Evolutionary conservation across 192 early-diverging fungal genomes (phyloP).

Genomic region (Coemansia sp.): DNA sequence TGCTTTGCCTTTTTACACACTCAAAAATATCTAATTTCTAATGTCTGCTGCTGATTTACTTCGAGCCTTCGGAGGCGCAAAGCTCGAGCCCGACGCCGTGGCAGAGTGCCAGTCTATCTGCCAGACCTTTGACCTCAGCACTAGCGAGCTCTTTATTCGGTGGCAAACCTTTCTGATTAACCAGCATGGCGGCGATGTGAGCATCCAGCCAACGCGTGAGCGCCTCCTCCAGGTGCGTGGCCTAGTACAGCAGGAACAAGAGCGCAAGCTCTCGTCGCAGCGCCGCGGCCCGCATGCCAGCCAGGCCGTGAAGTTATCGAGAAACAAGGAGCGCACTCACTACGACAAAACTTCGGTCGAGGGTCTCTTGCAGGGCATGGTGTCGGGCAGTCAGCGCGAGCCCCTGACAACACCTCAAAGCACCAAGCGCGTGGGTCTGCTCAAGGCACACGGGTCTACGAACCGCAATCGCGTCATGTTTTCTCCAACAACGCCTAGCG

Average conservation of each 20-base stretch:
- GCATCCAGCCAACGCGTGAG: constrained; percentile 44
- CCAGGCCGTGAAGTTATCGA: constrained; percentile 32
- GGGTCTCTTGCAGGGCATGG: constrained; percentile 50
- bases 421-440: constrained; percentile 36
- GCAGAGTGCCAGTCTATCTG: constrained; percentile 48
- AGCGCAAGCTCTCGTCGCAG: constrained; percentile 31
- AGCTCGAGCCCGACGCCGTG: constrained; percentile 45
- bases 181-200: constrained; percentile 34
- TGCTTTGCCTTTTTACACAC: not conserved
- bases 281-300: constrained; percentile 22
- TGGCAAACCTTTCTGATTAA: constrained; percentile 55
- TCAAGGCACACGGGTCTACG: constrained; percentile 18
- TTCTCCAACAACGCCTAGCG: constrained; percentile 45
- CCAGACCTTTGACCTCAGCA: constrained; percentile 35
- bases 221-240: constrained; percentile 43
- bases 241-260: constrained; percentile 39
- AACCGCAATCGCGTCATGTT: constrained; percentile 20
- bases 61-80: constrained; percentile 31
- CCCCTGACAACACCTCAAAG: constrained; percentile 38
- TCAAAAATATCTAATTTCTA: too few relatives aligned
- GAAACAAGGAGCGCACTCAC: constrained; percentile 43
- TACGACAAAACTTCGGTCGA: constrained; percentile 54
- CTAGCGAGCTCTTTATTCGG: constrained; percentile 47
- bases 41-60: constrained; percentile 41
- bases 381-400: constrained; percentile 33